These are phyloP conservation scores for Fusarium algeriense DNA, from an alignment of 2,329 filamentous ascomycete genomes.

Conservation along the genomic window DNA sequence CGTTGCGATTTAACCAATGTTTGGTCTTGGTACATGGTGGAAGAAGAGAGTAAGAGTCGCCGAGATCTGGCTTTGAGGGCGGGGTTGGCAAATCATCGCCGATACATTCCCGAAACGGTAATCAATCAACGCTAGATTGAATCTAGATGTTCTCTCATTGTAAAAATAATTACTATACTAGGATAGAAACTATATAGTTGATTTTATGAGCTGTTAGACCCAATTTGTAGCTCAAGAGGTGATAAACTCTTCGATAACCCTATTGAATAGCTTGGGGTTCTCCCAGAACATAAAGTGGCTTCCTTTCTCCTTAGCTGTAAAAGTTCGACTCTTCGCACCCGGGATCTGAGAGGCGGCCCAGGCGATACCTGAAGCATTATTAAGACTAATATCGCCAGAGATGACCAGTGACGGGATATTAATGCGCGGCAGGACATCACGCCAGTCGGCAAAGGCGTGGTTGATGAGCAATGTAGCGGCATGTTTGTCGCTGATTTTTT, in stretches of 20 bases:
- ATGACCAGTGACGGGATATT: background rate
- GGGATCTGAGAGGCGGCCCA: conserved; percentile 1
- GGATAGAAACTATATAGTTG: background rate
- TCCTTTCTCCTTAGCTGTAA: background rate
- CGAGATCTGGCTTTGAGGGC: background rate
- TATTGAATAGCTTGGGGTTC: background rate
- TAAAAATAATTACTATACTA: background rate
- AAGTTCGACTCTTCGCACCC: background rate
- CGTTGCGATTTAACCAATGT: background rate
- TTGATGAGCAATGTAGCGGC: background rate
- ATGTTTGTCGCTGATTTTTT: background rate
- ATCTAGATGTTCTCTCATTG: background rate
- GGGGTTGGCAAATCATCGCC: background rate
- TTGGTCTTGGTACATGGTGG: accelerated
- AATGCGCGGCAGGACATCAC: background rate
- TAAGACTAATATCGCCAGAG: background rate
- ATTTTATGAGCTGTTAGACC: too few species aligned
- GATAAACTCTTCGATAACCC: background rate
- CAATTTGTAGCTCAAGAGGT: background rate
- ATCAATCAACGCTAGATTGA: background rate
- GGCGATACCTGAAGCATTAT: background rate
- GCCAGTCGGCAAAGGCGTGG: background rate
- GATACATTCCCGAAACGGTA: background rate
- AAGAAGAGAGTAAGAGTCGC: conserved; percentile 10
- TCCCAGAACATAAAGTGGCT: conserved; percentile 10